Conservation (phyloP, 2,329 filamentous ascomycete species). For the Aspergillus flavus region DNA sequence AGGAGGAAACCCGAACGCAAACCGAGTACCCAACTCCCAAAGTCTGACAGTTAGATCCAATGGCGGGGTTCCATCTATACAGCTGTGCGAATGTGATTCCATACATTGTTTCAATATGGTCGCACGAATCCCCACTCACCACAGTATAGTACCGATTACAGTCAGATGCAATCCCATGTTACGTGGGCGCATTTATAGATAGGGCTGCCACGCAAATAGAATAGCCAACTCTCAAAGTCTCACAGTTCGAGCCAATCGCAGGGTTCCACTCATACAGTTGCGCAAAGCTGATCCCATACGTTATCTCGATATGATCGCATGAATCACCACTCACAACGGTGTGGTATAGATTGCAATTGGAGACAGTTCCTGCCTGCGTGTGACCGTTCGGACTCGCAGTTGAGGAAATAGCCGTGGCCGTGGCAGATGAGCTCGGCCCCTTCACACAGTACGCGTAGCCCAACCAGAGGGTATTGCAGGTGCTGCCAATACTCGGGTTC, state of each 20-base stretch:
- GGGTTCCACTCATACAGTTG: constrained; percentile 16
- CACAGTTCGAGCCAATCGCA: constrained; percentile 9
- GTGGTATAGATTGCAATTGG: background rate
- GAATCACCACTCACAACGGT: constrained; percentile 7
- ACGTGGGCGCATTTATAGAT: no score
- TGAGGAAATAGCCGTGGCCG: background rate
- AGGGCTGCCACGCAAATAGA: constrained; percentile 13
- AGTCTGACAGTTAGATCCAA: no score
- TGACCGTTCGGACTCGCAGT: background rate
- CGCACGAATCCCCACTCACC: no score
- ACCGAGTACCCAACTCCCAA: no score
- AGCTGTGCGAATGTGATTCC: no score
- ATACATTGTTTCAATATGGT: no score
- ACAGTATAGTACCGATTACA: no score
- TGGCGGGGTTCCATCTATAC: no score
- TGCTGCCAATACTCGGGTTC: constrained; percentile 3
- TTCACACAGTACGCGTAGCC: constrained; percentile 12
- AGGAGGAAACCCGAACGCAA: no score
- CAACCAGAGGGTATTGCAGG: constrained; percentile 8
- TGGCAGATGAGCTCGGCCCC: background rate
- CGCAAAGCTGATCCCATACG: constrained; percentile 6
- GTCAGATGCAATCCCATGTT: no score
- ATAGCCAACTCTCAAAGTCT: constrained; percentile 12
- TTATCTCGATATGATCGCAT: constrained; percentile 5
- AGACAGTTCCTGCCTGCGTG: background rate